Conservation (phyloP, 148 eudicot genomes). For the Rhododendron mucronatum region DNA sequence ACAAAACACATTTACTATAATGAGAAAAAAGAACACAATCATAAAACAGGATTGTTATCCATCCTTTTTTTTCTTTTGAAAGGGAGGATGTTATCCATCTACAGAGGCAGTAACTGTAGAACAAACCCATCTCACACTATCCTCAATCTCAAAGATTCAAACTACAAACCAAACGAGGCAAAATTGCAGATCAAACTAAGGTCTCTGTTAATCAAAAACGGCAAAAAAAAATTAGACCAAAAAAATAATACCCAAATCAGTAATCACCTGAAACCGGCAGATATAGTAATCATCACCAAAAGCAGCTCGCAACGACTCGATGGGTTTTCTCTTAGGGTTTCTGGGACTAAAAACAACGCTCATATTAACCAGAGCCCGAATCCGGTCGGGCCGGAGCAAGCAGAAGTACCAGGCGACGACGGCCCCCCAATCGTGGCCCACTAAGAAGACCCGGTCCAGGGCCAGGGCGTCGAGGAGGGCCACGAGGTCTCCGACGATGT, state of each 20-base stretch:
- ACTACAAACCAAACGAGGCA: background rate
- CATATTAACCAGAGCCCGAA: conserved; percentile 43
- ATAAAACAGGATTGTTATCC: background rate
- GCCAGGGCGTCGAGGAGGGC: conserved; percentile 35
- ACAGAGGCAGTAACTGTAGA: background rate
- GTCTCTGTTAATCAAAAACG: background rate
- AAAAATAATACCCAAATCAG: background rate
- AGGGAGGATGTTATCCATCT: background rate
- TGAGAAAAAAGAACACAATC: background rate
- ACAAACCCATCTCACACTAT: background rate
- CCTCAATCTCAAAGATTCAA: background rate
- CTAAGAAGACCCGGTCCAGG: conserved; percentile 36
- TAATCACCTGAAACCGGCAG: conserved; percentile 57
- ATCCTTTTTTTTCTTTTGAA: too few species aligned
- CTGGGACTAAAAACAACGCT: conserved; percentile 46
- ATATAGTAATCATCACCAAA: conserved; percentile 50
- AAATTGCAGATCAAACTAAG: background rate
- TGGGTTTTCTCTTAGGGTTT: conserved; percentile 21
- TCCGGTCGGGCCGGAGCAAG: conserved; percentile 38
- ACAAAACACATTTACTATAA: background rate
- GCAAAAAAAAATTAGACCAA: background rate
- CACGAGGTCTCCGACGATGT: conserved; percentile 48
- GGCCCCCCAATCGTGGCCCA: conserved; percentile 61
- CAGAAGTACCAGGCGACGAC: conserved; percentile 48
- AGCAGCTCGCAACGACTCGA: conserved; percentile 23